Evolutionary conservation across 1,284 basidiomycete genomes (phyloP).

Genomic region (Amylostereum chailletii): DNA sequence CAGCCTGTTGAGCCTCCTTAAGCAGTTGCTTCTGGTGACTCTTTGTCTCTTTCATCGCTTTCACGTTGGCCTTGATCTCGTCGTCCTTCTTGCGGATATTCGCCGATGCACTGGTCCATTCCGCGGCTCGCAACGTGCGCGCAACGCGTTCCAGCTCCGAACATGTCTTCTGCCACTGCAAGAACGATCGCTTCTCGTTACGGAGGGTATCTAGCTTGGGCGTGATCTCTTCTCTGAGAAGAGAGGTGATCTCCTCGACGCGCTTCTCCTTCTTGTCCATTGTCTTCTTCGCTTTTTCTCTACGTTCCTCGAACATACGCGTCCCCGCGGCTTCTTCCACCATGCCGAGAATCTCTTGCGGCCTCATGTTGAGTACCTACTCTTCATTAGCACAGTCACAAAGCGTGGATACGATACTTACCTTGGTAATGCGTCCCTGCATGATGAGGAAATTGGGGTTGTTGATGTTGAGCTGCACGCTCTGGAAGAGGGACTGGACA

Average conservation of each 20-base stretch:
- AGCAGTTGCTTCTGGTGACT: constrained; percentile 29
- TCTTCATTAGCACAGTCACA: constrained; percentile 1
- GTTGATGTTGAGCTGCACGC: constrained; percentile 98
- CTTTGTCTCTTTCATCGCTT: constrained; percentile 38
- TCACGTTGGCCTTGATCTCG: constrained; percentile 32
- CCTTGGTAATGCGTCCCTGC: constrained; percentile 96
- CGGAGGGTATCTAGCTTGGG: constrained; percentile 92
- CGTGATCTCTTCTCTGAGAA: constrained; percentile 86
- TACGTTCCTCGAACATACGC: constrained; percentile 98
- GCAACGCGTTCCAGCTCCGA: constrained; percentile 88
- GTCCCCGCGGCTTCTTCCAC: constrained; percentile 99
- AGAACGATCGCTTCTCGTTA: constrained; percentile 82
- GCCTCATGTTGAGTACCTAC: constrained; percentile 95
- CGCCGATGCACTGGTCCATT: constrained; percentile 50
- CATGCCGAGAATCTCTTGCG: constrained; percentile 96
- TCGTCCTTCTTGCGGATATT: constrained; percentile 22
- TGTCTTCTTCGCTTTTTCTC: constrained; percentile 94
- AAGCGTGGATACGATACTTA: constrained; percentile 14
- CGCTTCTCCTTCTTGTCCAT: constrained; percentile 98
- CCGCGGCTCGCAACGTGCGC: constrained; percentile 80
- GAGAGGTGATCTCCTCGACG: constrained; percentile 80
- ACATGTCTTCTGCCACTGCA: constrained; percentile 87
- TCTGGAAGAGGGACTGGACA: constrained; percentile 93
- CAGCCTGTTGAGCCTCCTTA: constrained; percentile 41
- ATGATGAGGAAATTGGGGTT: constrained; percentile 99